phyloP scores from a whole-genome alignment of 2,329 filamentous ascomycete species.

The Epichloe bromicola region DNA sequence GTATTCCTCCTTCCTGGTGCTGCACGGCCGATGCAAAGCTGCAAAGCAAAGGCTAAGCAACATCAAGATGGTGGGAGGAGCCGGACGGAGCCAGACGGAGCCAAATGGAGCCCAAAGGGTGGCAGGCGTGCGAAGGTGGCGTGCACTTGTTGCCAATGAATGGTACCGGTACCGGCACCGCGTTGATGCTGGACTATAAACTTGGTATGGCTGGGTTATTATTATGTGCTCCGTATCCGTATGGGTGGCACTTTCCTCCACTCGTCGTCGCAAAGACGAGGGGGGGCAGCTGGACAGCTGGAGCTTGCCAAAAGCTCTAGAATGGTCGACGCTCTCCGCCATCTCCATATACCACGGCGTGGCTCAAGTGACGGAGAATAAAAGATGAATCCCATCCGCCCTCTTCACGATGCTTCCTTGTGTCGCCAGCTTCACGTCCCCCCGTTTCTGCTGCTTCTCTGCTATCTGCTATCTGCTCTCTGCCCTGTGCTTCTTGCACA shows the following conservation, averaged over 20 bases:
- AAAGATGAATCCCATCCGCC: slow-evolving; percentile 6
- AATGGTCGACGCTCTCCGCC: slow-evolving; percentile 3
- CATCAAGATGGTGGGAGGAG: slow-evolving; percentile 5
- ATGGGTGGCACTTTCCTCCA: slow-evolving; percentile 4
- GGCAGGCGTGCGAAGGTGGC: not conserved
- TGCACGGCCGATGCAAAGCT: no score
- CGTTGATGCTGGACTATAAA: not conserved
- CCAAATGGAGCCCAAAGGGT: not conserved
- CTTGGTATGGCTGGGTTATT: not conserved
- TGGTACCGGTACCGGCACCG: not conserved
- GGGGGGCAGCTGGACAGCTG: not conserved
- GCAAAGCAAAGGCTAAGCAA: not conserved
- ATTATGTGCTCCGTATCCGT: not conserved
- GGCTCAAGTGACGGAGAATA: slow-evolving; percentile 7
- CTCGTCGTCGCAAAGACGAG: not conserved
- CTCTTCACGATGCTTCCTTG: not conserved
- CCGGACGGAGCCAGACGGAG: not conserved
- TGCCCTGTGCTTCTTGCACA: not conserved
- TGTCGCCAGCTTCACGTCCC: not conserved
- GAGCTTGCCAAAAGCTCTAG: slow-evolving; percentile 4
- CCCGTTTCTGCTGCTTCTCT: not conserved
- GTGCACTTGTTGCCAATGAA: not conserved
- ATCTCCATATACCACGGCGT: slow-evolving; percentile 9
- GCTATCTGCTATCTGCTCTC: not conserved
- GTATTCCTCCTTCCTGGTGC: no score